These are phyloP conservation scores for Lipomyces orientalis DNA, from an alignment of 805 yeast species.

Conservation along the genomic window DNA sequence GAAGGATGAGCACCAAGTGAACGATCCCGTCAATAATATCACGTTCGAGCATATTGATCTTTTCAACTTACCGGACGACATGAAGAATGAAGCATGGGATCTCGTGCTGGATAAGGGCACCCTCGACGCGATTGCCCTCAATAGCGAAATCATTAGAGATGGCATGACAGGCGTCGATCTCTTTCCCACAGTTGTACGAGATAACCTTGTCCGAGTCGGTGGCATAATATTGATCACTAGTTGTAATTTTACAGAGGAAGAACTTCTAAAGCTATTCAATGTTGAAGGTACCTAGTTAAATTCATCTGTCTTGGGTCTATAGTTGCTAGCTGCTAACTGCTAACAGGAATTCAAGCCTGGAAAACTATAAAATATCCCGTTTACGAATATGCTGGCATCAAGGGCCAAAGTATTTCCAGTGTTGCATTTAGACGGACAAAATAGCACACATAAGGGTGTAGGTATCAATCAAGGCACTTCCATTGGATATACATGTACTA, in stretches of 20 bases:
- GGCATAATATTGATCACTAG: conserved; percentile 79
- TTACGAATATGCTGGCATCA: conserved; percentile 86
- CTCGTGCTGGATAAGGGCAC: conserved; percentile 93
- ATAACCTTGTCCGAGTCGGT: conserved; percentile 57
- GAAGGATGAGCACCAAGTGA: conserved; percentile 46
- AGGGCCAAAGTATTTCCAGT: conserved; percentile 87
- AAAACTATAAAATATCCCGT: conserved; percentile 75
- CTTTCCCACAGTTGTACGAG: conserved; percentile 66
- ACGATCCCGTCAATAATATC: conserved; percentile 44
- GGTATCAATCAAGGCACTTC: background rate
- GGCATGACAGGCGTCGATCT: conserved; percentile 50
- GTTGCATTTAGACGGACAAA: conserved; percentile 63
- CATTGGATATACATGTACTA: background rate
- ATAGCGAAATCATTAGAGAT: conserved; percentile 56
- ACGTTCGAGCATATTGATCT: conserved; percentile 74
- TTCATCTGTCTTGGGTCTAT: background rate
- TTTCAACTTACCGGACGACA: conserved; percentile 52
- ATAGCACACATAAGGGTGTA: background rate
- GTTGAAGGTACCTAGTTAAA: conserved; percentile 42
- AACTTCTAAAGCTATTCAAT: conserved; percentile 63
- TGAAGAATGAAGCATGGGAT: conserved; percentile 58
- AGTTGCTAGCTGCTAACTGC: conserved; percentile 21
- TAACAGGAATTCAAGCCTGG: conserved; percentile 60
- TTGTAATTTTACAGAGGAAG: conserved; percentile 89
- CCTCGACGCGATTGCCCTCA: conserved; percentile 92